Evolutionary conservation across 257 asterid genomes (phyloP).

Genomic region (Marsdenia floribunda): DNA sequence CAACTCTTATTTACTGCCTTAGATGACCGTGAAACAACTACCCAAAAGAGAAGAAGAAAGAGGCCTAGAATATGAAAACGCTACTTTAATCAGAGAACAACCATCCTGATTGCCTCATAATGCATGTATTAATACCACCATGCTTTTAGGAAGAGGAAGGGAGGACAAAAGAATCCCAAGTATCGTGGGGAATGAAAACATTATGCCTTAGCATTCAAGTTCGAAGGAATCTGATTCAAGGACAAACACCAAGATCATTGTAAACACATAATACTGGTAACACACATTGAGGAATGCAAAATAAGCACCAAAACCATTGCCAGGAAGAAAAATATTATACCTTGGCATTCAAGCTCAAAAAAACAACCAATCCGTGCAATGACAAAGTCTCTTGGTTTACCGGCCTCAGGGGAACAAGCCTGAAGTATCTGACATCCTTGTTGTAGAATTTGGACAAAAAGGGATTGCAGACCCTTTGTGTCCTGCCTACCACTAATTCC

Average conservation of each 20-base stretch:
- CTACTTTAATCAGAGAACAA: not conserved
- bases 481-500: conserved; percentile 98
- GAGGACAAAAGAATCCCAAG: too few relatives aligned
- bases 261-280: not conserved
- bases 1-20: not conserved
- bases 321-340: conserved; percentile 29
- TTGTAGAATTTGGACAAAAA: conserved; percentile 86
- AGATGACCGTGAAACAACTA: not conserved
- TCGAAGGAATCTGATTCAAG: not conserved
- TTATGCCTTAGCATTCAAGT: not conserved
- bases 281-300: not conserved
- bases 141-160: too few relatives aligned
- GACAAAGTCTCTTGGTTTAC: conserved; percentile 92
- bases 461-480: conserved; percentile 96
- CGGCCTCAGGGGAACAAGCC: conserved; percentile 68
- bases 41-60: not conserved
- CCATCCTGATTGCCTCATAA: not conserved
- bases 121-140: not conserved
- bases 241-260: too few relatives aligned
- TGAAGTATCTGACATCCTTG: conserved; percentile 99
- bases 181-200: too few relatives aligned
- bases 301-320: not conserved
- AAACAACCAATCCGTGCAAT: conserved; percentile 92
- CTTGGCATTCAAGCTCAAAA: conserved; percentile 98
- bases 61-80: conserved; percentile 7